Conservation (phyloP, 208 protist genomes). For the Crithidia brevicula region DNA sequence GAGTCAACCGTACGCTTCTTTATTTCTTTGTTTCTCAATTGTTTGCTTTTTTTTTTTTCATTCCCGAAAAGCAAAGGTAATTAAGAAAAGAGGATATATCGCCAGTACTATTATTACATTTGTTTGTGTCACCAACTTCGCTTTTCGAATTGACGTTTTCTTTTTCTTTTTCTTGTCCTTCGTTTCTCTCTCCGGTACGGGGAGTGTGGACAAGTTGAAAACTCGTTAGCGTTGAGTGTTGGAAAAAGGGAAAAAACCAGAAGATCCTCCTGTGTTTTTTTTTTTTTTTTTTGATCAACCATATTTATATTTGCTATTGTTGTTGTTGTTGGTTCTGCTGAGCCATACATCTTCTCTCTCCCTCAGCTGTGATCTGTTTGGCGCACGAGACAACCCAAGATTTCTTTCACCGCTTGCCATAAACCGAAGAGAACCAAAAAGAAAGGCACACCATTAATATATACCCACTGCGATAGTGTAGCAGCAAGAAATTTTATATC, state of each 20-base stretch:
- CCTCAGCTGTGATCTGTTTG: too few relatives aligned
- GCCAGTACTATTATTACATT: neutral
- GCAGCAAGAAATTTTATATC: neutral
- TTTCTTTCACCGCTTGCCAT: too few relatives aligned
- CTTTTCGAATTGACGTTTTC: neutral
- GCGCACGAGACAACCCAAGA: too few relatives aligned
- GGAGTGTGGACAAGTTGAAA: too few relatives aligned
- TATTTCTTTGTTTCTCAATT: neutral
- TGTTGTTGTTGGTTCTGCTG: neutral
- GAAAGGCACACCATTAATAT: too few relatives aligned
- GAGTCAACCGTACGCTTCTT: too few relatives aligned
- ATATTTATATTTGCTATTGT: neutral
- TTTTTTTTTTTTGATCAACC: slow-evolving; percentile 6
- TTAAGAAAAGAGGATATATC: neutral
- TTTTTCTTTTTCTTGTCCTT: slow-evolving; percentile 21
- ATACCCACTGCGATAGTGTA: too few relatives aligned
- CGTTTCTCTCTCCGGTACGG: slow-evolving; percentile 2
- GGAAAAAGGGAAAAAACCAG: too few relatives aligned
- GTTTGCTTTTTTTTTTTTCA: slow-evolving; percentile 5
- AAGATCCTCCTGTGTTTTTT: slow-evolving; percentile 6
- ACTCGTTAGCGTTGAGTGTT: too few relatives aligned
- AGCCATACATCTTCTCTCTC: slow-evolving; percentile 2
- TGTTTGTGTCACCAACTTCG: neutral
- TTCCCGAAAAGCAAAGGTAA: neutral
- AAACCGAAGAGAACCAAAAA: neutral